Evolutionary conservation across 129 eudicot species (phyloP).

Genomic region (Centrapalus pauciflorus): DNA sequence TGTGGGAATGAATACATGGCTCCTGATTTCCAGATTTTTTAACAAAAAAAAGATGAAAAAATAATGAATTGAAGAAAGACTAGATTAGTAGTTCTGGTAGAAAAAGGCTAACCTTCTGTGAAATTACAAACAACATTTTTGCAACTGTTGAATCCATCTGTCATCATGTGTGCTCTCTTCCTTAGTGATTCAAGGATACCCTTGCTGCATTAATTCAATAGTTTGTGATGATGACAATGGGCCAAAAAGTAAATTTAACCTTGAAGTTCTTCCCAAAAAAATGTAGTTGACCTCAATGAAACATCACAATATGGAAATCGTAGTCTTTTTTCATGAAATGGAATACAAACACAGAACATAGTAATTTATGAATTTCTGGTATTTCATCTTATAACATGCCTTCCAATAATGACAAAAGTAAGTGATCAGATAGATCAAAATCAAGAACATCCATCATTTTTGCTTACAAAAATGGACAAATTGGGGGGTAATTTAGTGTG

Average conservation of each 20-base stretch:
- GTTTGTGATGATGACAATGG: neutral
- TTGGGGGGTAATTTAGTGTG: neutral
- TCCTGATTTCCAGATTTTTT: slow-evolving; percentile 39
- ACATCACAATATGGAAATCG: neutral
- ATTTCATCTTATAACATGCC: too few relatives aligned
- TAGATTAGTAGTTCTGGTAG: neutral
- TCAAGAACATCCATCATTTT: neutral
- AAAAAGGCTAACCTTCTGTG: slow-evolving; percentile 72
- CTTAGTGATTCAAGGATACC: slow-evolving; percentile 94
- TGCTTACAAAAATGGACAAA: neutral
- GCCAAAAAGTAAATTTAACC: neutral
- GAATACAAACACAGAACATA: neutral
- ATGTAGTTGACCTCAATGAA: neutral
- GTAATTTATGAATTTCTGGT: too few relatives aligned
- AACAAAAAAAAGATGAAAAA: neutral
- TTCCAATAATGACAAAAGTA: neutral
- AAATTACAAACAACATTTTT: slow-evolving; percentile 95
- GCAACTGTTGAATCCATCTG: slow-evolving; percentile 97
- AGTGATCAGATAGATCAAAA: slow-evolving; percentile 3
- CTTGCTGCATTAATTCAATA: slow-evolving; percentile 55
- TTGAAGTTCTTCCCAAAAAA: neutral
- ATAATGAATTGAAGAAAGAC: neutral
- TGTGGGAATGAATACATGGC: slow-evolving; percentile 99
- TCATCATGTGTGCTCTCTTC: slow-evolving; percentile 95
- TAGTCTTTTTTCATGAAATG: neutral